phyloP scores from a whole-genome alignment of 768 basidiomycete genomes.

The Tricholoma sp. region DNA sequence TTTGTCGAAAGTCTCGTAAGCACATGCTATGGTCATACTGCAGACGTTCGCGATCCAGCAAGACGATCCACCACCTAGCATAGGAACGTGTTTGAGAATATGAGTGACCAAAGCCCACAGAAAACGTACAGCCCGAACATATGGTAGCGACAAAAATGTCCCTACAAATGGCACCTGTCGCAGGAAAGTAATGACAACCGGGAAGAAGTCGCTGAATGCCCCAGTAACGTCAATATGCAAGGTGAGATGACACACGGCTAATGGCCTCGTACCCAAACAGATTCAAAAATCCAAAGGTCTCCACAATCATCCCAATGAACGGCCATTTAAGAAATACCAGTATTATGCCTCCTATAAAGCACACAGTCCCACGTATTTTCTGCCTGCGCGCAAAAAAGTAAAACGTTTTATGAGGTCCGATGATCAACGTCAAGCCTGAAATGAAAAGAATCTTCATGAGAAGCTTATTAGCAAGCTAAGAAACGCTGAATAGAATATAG shows the following conservation, averaged over 20 bases:
- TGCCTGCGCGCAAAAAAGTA: slow-evolving; percentile 96
- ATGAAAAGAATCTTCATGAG: slow-evolving; percentile 85
- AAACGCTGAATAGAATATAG: not conserved
- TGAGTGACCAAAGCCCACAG: not conserved
- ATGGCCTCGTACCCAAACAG: slow-evolving; percentile 75
- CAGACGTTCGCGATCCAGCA: slow-evolving; percentile 74
- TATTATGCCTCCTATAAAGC: slow-evolving; percentile 85
- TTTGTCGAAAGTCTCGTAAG: slow-evolving; percentile 6
- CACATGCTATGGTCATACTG: slow-evolving; percentile 39
- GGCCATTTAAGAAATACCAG: slow-evolving; percentile 97
- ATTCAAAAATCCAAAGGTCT: slow-evolving; percentile 96
- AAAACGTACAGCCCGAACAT: slow-evolving; percentile 72
- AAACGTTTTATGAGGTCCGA: slow-evolving; percentile 95
- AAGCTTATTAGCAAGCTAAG: slow-evolving; percentile 6
- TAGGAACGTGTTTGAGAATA: not conserved
- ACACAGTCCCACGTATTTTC: slow-evolving; percentile 85
- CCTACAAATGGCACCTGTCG: slow-evolving; percentile 93
- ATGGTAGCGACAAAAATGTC: slow-evolving; percentile 79
- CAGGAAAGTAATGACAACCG: slow-evolving; percentile 95
- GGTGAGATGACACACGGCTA: not conserved
- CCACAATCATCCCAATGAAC: slow-evolving; percentile 87
- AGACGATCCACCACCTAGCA: slow-evolving; percentile 71
- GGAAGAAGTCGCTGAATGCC: slow-evolving; percentile 88
- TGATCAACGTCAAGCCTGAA: slow-evolving; percentile 91
- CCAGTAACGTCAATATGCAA: not conserved